Evolutionary conservation across 176 grass and related monocot genomes (phyloP).

Genomic region (Phoenix dactylifera): DNA sequence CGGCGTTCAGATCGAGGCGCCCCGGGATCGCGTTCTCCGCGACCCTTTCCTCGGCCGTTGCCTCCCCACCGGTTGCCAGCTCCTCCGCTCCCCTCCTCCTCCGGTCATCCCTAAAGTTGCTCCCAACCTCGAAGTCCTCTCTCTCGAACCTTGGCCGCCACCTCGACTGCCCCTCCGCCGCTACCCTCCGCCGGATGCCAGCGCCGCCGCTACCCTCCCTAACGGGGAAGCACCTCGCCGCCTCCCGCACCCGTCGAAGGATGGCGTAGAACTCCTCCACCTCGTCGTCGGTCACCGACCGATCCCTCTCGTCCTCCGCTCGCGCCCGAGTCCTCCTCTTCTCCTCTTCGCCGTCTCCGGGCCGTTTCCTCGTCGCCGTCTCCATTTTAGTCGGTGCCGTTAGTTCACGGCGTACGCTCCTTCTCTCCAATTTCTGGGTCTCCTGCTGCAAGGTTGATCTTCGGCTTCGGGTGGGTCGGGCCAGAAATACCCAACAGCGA

Average conservation of each 20-base stretch:
- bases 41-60: neutral
- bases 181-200: neutral
- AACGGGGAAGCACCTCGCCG: neutral
- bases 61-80: neutral
- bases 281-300: slow-evolving; percentile 1
- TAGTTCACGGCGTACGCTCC: no score
- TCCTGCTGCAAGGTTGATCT: no score
- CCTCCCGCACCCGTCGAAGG: slow-evolving; percentile 1
- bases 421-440: no score
- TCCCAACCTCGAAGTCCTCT: slow-evolving; percentile 6
- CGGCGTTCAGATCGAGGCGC: slow-evolving; percentile 1
- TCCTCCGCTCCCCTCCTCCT: neutral
- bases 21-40: neutral
- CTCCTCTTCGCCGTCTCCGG: neutral
- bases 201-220: neutral
- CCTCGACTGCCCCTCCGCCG: neutral
- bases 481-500: no score
- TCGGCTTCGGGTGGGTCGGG: no score
- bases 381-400: no score
- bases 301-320: neutral
- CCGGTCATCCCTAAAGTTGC: neutral
- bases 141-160: slow-evolving; percentile 8
- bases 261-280: slow-evolving; percentile 17
- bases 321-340: neutral
- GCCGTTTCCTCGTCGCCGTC: no score